Percentiles rank a stretch among this genome's conserved stretches.
Evolutionary conservation across 2,329 filamentous ascomycete genomes (phyloP).

Genomic region (Taxawa tesnikishii): DNA sequence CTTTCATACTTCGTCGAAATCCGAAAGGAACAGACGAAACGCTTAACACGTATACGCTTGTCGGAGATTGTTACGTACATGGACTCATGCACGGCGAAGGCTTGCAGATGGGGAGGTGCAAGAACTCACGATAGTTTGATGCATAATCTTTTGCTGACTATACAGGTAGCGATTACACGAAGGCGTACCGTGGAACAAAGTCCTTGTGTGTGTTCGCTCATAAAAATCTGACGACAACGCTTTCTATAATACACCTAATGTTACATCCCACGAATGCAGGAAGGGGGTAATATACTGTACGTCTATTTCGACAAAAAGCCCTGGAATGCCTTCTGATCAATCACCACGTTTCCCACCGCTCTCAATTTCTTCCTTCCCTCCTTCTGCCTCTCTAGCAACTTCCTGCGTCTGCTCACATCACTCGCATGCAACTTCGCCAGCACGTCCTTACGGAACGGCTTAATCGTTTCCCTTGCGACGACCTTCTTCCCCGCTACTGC

Average conservation of each 20-base stretch:
- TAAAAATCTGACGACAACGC: constrained; percentile 5
- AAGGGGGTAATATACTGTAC: not conserved
- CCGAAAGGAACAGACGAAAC: too few species aligned
- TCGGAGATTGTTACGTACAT: too few species aligned
- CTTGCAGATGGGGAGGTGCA: too few species aligned
- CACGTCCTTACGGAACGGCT: constrained; percentile 94
- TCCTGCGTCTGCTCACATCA: constrained; percentile 69
- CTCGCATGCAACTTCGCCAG: constrained; percentile 84
- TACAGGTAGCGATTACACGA: too few species aligned
- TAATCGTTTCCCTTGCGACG: constrained; percentile 85
- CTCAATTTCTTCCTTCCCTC: constrained; percentile 81
- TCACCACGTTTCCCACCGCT: constrained; percentile 77
- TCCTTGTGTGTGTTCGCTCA: too few species aligned
- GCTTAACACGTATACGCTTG: too few species aligned
- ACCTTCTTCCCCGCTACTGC: constrained; percentile 63
- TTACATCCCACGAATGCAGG: not conserved
- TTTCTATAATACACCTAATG: not conserved
- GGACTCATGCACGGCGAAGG: too few species aligned
- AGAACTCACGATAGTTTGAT: too few species aligned
- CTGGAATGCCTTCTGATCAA: constrained; percentile 92
- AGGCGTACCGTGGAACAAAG: too few species aligned
- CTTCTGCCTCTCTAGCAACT: constrained; percentile 93
- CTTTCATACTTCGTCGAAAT: too few species aligned
- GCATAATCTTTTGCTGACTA: too few species aligned
- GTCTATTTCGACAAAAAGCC: constrained; percentile 73